A percentile compares a stretch with the other conserved stretches of the same genome.
phyloP scores from a whole-genome alignment of 257 asterid species.

The Plantago ovata region DNA sequence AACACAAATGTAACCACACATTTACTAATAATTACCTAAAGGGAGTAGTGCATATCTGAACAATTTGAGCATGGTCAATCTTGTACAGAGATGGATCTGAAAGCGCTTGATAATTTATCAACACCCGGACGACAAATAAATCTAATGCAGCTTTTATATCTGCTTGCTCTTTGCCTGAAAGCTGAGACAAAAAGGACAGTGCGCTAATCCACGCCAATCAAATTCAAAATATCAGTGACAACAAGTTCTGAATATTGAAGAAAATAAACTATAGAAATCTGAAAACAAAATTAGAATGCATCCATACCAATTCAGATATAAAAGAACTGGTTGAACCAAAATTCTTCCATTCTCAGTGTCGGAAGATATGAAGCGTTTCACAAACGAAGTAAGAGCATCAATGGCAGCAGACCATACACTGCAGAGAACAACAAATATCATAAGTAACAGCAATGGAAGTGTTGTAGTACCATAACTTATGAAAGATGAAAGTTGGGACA shows the following conservation, averaged over 20 bases:
- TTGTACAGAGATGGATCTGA: conserved; percentile 81
- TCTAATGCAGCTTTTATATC: conserved; percentile 57
- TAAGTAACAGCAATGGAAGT: conserved; percentile 2
- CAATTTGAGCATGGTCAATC: conserved; percentile 72
- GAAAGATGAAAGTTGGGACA: no score
- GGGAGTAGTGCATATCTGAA: conserved; percentile 86
- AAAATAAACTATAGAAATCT: conserved; percentile 12
- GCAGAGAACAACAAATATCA: conserved; percentile 32
- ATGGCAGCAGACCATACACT: conserved; percentile 97
- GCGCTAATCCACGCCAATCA: conserved; percentile 54
- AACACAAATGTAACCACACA: conserved; percentile 9
- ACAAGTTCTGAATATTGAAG: conserved; percentile 12
- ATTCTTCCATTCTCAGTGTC: conserved; percentile 66
- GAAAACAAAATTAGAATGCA: conserved; percentile 9
- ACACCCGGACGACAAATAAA: conserved; percentile 57
- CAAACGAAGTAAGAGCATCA: conserved; percentile 78
- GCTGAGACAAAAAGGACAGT: conserved; percentile 57
- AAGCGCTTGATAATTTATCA: conserved; percentile 79
- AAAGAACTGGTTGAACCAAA: conserved; percentile 87
- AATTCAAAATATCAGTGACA: conserved; percentile 26
- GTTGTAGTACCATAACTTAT: no score
- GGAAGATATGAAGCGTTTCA: conserved; percentile 75
- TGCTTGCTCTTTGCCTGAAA: conserved; percentile 62
- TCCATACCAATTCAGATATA: conserved; percentile 75
- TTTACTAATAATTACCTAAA: conserved; percentile 59